A percentile compares a stretch with the other conserved stretches of the same genome.
Conservation (phyloP, 176 grass and related monocot genomes). For the Oryza nivara region DNA sequence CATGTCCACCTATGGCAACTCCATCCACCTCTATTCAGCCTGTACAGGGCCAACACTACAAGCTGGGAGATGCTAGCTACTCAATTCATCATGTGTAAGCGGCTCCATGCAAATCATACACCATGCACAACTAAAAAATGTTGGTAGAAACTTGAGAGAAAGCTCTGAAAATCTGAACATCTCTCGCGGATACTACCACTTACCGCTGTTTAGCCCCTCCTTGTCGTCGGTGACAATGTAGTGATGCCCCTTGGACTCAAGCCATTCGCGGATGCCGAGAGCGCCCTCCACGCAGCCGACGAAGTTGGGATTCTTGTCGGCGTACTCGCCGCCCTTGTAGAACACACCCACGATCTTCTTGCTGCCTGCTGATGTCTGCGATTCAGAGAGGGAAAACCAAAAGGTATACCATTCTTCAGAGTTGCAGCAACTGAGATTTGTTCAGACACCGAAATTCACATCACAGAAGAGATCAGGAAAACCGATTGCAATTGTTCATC, state of each 20-base stretch:
- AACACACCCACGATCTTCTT: conserved; percentile 99
- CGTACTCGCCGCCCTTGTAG: conserved; percentile 89
- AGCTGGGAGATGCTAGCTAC: background rate
- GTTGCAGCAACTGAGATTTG: background rate
- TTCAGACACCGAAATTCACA: background rate
- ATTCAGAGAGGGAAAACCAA: background rate
- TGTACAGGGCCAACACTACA: background rate
- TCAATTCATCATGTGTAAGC: background rate
- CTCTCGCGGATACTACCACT: background rate
- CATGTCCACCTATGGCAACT: background rate
- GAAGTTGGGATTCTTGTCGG: conserved; percentile 80
- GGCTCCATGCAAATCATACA: background rate
- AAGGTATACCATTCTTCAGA: background rate
- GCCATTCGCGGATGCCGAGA: conserved; percentile 83
- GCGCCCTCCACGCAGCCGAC: conserved; percentile 76
- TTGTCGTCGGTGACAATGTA: conserved; percentile 98
- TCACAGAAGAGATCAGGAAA: background rate
- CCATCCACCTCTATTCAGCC: background rate
- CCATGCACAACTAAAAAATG: background rate
- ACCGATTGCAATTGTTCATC: background rate
- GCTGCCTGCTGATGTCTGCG: conserved; percentile 74
- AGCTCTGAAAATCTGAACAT: background rate
- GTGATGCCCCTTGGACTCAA: conserved; percentile 80
- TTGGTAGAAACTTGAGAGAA: background rate
- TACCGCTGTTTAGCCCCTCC: conserved; percentile 81